These are phyloP conservation scores for Alternaria arbusti DNA, from an alignment of 2,329 filamentous ascomycete genomes.

Conservation along the genomic window DNA sequence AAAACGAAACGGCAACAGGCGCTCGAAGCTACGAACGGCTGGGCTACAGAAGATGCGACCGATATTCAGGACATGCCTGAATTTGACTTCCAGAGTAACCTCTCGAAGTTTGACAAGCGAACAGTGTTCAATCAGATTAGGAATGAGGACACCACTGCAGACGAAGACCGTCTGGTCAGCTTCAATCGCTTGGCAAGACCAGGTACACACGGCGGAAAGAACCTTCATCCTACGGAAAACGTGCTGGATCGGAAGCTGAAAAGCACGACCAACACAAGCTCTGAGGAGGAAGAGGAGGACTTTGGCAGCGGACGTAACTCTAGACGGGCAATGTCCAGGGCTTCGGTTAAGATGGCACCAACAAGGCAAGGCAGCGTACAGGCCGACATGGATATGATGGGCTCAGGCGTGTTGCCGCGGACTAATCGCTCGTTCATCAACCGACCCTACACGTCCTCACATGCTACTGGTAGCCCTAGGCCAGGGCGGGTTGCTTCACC, in stretches of 20 bases:
- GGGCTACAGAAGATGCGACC: conserved; percentile 95
- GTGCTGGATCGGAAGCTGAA: conserved; percentile 70
- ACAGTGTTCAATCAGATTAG: conserved; percentile 90
- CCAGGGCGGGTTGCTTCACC: conserved; percentile 42
- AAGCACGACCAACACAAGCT: conserved; percentile 43
- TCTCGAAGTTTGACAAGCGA: conserved; percentile 94
- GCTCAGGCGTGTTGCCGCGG: conserved; percentile 41
- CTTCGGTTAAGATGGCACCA: conserved; percentile 47
- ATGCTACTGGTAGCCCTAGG: conserved; percentile 45
- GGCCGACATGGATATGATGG: conserved; percentile 42
- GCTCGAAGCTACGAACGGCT: conserved; percentile 73
- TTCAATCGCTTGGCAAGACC: conserved; percentile 73
- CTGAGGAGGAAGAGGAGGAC: conserved; percentile 48
- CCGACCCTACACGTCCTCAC: conserved; percentile 46
- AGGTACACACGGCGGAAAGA: conserved; percentile 73
- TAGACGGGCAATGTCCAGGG: conserved; percentile 48
- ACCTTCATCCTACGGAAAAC: conserved; percentile 89
- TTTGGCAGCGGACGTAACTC: conserved; percentile 49
- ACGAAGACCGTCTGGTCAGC: conserved; percentile 86
- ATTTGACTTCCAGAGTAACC: conserved; percentile 88
- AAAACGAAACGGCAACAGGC: conserved; percentile 57
- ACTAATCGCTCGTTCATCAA: conserved; percentile 40
- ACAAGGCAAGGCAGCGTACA: conserved; percentile 51
- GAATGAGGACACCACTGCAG: conserved; percentile 86
- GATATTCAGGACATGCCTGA: conserved; percentile 93